phyloP scores from a whole-genome alignment of 2,329 filamentous ascomycete species.

The Ophiocordyceps camponoti-floridani region DNA sequence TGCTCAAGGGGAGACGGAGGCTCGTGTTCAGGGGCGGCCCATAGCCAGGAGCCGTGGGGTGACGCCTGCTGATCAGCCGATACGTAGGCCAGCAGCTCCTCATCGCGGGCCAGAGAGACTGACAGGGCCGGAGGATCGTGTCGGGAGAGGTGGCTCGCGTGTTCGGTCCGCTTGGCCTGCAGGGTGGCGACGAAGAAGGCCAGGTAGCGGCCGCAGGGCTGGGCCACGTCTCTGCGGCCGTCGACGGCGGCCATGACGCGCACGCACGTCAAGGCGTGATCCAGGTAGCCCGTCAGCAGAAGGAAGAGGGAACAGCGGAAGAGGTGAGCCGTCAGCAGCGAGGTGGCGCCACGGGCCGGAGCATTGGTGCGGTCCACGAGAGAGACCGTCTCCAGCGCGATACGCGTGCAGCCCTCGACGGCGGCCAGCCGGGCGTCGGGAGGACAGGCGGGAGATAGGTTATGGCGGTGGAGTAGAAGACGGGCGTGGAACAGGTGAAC shows the following conservation, averaged over 20 bases:
- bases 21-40: slow-evolving; percentile 44
- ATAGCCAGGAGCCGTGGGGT: slow-evolving; percentile 68
- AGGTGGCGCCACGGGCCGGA: slow-evolving; percentile 50
- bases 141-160: slow-evolving; percentile 19
- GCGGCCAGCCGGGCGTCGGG: slow-evolving; percentile 49
- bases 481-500: slow-evolving; percentile 67
- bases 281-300: slow-evolving; percentile 55
- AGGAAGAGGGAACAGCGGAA: slow-evolving; percentile 77
- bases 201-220: slow-evolving; percentile 64
- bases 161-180: slow-evolving; percentile 32
- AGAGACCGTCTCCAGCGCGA: slow-evolving; percentile 61
- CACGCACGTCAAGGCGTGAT: slow-evolving; percentile 54
- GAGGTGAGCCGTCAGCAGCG: slow-evolving; percentile 64
- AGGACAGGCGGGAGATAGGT: slow-evolving; percentile 57
- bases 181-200: slow-evolving; percentile 63
- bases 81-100: slow-evolving; percentile 75
- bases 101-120: slow-evolving; percentile 37
- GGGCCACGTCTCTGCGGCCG: slow-evolving; percentile 51
- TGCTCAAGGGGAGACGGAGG: slow-evolving; percentile 2
- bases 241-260: slow-evolving; percentile 55
- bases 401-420: slow-evolving; percentile 57
- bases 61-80: slow-evolving; percentile 73
- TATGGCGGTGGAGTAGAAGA: slow-evolving; percentile 77
- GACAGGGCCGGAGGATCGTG: slow-evolving; percentile 14
- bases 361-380: slow-evolving; percentile 51